Evolutionary conservation across 73 alveolate species (phyloP).

Genomic region (Uronychia binucleata): DNA sequence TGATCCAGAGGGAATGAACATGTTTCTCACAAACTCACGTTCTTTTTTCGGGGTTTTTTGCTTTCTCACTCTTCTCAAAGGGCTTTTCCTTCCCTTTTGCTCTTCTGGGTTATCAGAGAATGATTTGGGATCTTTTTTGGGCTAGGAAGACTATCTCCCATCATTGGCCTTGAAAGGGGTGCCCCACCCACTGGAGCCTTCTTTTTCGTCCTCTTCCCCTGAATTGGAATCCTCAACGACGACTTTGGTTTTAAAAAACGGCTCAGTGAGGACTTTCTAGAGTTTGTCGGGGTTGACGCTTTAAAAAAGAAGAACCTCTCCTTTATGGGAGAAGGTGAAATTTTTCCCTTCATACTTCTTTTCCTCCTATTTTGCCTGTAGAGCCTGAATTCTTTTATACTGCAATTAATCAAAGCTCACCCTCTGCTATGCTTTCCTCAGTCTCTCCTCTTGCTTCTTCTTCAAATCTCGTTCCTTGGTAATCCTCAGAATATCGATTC

Average conservation of each 20-base stretch:
- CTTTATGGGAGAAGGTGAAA: not conserved
- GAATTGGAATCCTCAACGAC: no score
- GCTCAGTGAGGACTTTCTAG: no score
- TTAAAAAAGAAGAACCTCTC: not conserved
- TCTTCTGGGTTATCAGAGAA: no score
- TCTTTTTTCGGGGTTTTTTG: not conserved
- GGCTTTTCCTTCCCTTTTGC: not conserved
- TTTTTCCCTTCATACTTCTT: not conserved
- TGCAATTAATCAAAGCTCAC: no score
- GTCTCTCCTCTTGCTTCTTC: not conserved
- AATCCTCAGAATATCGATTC: not conserved
- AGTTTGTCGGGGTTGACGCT: no score
- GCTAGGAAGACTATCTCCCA: no score
- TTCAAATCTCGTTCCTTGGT: not conserved
- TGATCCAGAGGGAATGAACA: not conserved
- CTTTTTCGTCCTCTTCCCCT: no score
- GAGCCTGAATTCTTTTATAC: not conserved
- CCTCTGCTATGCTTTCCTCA: not conserved
- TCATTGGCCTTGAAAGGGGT: no score
- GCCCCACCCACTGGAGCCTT: no score
- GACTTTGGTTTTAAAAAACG: no score
- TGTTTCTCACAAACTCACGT: not conserved
- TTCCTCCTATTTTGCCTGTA: not conserved
- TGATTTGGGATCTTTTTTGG: no score
- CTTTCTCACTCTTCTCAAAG: not conserved